These are phyloP conservation scores for Exophiala xenobiotica DNA, from an alignment of 2,329 filamentous ascomycete genomes.

Conservation along the genomic window DNA sequence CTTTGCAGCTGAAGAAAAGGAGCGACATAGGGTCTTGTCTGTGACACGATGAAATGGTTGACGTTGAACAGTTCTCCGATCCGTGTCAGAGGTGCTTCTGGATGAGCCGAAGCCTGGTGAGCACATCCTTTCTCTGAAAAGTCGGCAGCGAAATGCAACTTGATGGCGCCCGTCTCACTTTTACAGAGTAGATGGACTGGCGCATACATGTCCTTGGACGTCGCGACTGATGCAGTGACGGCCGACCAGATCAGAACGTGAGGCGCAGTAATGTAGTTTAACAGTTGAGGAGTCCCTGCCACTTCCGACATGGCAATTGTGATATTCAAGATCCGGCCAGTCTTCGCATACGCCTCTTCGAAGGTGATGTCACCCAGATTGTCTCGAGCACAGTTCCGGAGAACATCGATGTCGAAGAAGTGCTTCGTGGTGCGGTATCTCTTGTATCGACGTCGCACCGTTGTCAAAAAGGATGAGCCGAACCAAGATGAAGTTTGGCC, in stretches of 20 bases:
- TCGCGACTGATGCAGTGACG: constrained; percentile 84
- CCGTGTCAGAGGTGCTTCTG: constrained; percentile 85
- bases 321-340: constrained; percentile 86
- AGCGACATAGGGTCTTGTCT: constrained; percentile 91
- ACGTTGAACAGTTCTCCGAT: constrained; percentile 96
- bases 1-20: constrained; percentile 80
- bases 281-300: constrained; percentile 74
- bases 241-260: constrained; percentile 97
- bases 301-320: constrained; percentile 85
- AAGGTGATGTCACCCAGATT: constrained; percentile 89
- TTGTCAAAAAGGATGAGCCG: constrained; percentile 72
- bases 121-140: constrained; percentile 61
- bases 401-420: constrained; percentile 79
- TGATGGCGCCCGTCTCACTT: constrained; percentile 68
- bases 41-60: constrained; percentile 97
- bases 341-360: constrained; percentile 94
- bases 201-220: constrained; percentile 71
- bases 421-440: constrained; percentile 65
- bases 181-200: constrained; percentile 78
- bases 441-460: constrained; percentile 67
- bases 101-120: constrained; percentile 70
- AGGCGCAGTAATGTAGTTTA: constrained; percentile 91
- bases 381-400: constrained; percentile 75
- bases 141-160: constrained; percentile 22
- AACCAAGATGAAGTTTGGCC: constrained; percentile 8